phyloP scores from a whole-genome alignment of 2,329 filamentous ascomycete genomes.

The Pyrenophora seminiperda region DNA sequence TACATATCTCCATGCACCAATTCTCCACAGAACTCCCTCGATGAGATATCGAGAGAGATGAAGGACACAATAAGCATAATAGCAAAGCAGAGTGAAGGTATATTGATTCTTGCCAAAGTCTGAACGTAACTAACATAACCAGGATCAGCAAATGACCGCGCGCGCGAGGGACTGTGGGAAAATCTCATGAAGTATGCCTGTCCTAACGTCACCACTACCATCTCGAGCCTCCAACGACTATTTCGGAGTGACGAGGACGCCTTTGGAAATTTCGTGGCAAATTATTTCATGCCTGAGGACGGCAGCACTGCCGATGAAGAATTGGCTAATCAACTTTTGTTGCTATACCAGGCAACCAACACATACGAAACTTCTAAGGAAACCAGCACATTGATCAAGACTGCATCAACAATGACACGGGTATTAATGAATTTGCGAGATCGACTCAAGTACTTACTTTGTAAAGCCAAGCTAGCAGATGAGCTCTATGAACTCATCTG shows the following conservation, averaged over 20 bases:
- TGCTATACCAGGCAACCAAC: neutral
- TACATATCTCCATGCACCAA: neutral
- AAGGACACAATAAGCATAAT: too few relatives aligned
- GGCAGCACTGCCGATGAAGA: conserved; percentile 1
- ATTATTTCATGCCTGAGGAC: neutral
- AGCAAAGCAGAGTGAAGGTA: too few relatives aligned
- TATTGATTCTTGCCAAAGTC: too few relatives aligned
- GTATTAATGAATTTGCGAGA: neutral
- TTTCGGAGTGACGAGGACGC: neutral
- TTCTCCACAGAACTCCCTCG: too few relatives aligned
- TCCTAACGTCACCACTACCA: too few relatives aligned
- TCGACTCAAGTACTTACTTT: conserved; percentile 10
- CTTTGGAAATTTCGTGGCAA: accelerated
- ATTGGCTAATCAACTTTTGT: conserved; percentile 5
- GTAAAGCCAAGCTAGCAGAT: conserved; percentile 6
- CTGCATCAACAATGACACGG: neutral
- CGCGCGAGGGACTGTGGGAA: too few relatives aligned
- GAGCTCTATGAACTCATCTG: conserved; percentile 14
- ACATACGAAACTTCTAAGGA: neutral
- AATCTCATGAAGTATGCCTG: too few relatives aligned
- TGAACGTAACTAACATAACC: too few relatives aligned
- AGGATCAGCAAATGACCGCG: too few relatives aligned
- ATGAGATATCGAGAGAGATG: too few relatives aligned
- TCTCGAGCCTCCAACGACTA: too few relatives aligned
- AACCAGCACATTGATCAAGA: conserved; percentile 2